phyloP scores from a whole-genome alignment of 2,329 filamentous ascomycete species.

The Thielaviopsis punctulata region DNA sequence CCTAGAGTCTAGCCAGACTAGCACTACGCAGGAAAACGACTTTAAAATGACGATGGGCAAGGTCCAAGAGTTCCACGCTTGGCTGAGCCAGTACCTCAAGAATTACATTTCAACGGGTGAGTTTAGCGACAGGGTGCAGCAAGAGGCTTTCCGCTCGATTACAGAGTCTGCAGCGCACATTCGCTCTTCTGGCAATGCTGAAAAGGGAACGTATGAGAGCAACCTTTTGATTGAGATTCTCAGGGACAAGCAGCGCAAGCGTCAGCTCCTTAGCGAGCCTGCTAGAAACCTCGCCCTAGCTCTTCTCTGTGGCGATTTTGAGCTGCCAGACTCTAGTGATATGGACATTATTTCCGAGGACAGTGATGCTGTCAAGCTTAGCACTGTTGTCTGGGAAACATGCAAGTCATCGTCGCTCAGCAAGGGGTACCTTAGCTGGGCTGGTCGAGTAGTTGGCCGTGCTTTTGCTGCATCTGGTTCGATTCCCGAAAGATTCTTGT shows the following conservation, averaged over 20 bases:
- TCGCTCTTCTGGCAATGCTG: slow-evolving; percentile 49
- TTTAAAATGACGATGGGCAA: slow-evolving; percentile 61
- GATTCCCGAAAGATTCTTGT: slow-evolving; percentile 41
- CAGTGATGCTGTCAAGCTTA: slow-evolving; percentile 40
- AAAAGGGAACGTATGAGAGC: slow-evolving; percentile 57
- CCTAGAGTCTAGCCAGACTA: slow-evolving; percentile 55
- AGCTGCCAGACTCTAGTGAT: slow-evolving; percentile 25
- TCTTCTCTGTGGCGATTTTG: slow-evolving; percentile 61
- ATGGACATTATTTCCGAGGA: slow-evolving; percentile 55
- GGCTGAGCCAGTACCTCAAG: slow-evolving; percentile 56
- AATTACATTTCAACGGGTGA: slow-evolving; percentile 35
- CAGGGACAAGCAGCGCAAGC: slow-evolving; percentile 45
- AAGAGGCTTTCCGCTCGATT: slow-evolving; percentile 45
- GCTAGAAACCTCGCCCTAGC: slow-evolving; percentile 54
- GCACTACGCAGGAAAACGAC: slow-evolving; percentile 71
- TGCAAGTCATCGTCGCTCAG: slow-evolving; percentile 47
- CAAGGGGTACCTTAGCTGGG: slow-evolving; percentile 64
- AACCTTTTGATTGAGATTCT: slow-evolving; percentile 65
- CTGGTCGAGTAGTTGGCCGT: slow-evolving; percentile 65
- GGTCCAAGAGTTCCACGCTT: slow-evolving; percentile 57
- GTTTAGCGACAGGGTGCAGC: slow-evolving; percentile 31
- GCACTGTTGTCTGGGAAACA: slow-evolving; percentile 58
- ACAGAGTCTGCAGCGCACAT: slow-evolving; percentile 52
- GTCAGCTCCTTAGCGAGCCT: slow-evolving; percentile 50
- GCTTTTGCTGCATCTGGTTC: slow-evolving; percentile 64